Evolutionary conservation across 1,284 basidiomycete species (phyloP).

Genomic region (Phlebopus sp.): DNA sequence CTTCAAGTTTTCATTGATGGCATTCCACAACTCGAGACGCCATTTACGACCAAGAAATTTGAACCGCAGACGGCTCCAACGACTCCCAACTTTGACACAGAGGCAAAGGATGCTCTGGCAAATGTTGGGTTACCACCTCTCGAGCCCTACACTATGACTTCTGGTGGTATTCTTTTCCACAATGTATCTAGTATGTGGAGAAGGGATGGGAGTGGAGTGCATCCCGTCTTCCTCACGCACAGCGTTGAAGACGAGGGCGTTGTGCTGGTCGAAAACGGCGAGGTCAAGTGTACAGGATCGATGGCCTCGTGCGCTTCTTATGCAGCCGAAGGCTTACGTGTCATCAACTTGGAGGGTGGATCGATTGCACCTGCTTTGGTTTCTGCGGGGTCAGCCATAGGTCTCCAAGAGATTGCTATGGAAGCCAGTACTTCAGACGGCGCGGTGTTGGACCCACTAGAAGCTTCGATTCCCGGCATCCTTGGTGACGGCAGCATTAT

Average conservation of each 20-base stretch:
- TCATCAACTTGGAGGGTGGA: slow-evolving; percentile 41
- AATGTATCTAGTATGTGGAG: slow-evolving; percentile 38
- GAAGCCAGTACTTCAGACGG: slow-evolving; percentile 74
- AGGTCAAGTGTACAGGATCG: slow-evolving; percentile 30
- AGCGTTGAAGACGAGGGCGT: slow-evolving; percentile 17
- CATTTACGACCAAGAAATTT: slow-evolving; percentile 45
- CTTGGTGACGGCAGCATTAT: slow-evolving; percentile 54
- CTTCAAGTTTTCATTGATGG: slow-evolving; percentile 71
- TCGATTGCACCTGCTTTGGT: slow-evolving; percentile 51
- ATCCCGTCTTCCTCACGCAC: slow-evolving; percentile 17
- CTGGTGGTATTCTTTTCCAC: slow-evolving; percentile 37
- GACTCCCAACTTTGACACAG: slow-evolving; percentile 62
- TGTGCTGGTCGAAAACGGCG: slow-evolving; percentile 33
- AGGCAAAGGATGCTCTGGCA: slow-evolving; percentile 49
- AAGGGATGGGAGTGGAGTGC: slow-evolving; percentile 21
- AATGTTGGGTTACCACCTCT: slow-evolving; percentile 69
- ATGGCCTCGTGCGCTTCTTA: slow-evolving; percentile 19
- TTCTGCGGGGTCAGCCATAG: slow-evolving; percentile 58
- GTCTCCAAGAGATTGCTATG: slow-evolving; percentile 55
- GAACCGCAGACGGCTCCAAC: slow-evolving; percentile 50
- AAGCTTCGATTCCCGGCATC: slow-evolving; percentile 42
- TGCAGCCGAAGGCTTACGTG: slow-evolving; percentile 11
- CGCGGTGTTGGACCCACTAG: slow-evolving; percentile 49
- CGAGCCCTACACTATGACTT: slow-evolving; percentile 28
- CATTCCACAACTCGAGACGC: slow-evolving; percentile 50